phyloP scores from a whole-genome alignment of 345 rosid genomes.

The Eucalyptus curtisii region DNA sequence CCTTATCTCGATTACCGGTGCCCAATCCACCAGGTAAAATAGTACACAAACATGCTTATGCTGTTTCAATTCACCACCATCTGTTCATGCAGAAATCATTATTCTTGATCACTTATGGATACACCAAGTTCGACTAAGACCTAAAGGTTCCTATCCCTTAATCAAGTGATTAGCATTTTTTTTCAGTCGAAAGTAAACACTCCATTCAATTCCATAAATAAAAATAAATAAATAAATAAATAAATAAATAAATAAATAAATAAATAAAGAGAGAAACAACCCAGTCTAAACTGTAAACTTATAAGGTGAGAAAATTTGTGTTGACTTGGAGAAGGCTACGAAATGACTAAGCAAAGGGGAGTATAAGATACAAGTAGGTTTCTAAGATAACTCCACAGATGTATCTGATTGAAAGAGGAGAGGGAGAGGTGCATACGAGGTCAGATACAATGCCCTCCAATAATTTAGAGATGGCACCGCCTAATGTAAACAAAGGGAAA shows the following conservation, averaged over 20 bases:
- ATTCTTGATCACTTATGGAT: background rate
- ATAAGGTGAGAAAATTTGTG: background rate
- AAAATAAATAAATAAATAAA: too few species aligned
- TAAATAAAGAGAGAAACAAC: background rate
- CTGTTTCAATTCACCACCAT: background rate
- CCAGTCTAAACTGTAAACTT: background rate
- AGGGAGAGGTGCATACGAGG: too few species aligned
- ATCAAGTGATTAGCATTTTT: too few species aligned
- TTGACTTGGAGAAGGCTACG: background rate
- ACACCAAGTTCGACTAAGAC: background rate
- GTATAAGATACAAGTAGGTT: background rate
- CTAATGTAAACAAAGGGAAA: background rate
- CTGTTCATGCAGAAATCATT: background rate
- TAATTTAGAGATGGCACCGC: background rate
- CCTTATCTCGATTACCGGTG: background rate
- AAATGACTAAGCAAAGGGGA: too few species aligned
- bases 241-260: too few species aligned
- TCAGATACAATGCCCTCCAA: too few species aligned
- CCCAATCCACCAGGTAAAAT: background rate
- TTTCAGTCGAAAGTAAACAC: background rate
- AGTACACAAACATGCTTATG: background rate
- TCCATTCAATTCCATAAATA: background rate
- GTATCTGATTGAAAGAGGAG: too few species aligned
- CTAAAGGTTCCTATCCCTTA: background rate
- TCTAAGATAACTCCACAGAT: too few species aligned